phyloP scores from a whole-genome alignment of 768 basidiomycete genomes.

The Punctularia strigosozonata region DNA sequence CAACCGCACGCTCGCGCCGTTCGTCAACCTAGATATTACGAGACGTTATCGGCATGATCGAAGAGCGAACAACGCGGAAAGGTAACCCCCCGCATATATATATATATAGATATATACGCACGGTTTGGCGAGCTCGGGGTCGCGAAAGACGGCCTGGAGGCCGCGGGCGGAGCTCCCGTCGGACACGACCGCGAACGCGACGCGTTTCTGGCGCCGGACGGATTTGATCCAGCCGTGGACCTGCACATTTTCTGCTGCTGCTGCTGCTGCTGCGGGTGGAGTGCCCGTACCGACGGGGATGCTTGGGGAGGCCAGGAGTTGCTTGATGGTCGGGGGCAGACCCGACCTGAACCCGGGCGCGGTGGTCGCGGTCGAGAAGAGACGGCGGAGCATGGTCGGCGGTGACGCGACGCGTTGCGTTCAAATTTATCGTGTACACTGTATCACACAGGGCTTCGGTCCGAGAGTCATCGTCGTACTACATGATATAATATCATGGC shows the following conservation, averaged over 20 bases:
- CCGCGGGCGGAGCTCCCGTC: constrained; percentile 69
- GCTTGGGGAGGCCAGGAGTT: constrained; percentile 19
- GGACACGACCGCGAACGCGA: constrained; percentile 73
- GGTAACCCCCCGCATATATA: not conserved
- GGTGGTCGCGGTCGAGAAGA: no score
- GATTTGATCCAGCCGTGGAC: constrained; percentile 84
- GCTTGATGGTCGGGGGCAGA: constrained; percentile 21
- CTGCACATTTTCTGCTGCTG: no score
- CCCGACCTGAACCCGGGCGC: constrained; percentile 5
- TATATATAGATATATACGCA: constrained; percentile 4
- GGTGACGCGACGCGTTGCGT: no score
- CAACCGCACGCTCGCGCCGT: constrained; percentile 44
- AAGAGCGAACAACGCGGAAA: not conserved
- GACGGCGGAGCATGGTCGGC: no score
- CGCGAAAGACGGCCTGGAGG: constrained; percentile 67
- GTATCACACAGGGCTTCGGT: no score
- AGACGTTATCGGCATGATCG: no score
- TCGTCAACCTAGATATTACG: constrained; percentile 34
- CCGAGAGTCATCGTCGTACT: no score
- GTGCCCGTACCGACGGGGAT: no score
- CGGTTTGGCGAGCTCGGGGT: constrained; percentile 23
- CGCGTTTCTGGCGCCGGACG: constrained; percentile 74
- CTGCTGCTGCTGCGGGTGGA: constrained; percentile 5
- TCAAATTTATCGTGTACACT: no score
- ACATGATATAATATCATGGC: no score